Evolutionary conservation across 176 grass and related monocot species (phyloP).

Genomic region (Urochloa ruziziensis): DNA sequence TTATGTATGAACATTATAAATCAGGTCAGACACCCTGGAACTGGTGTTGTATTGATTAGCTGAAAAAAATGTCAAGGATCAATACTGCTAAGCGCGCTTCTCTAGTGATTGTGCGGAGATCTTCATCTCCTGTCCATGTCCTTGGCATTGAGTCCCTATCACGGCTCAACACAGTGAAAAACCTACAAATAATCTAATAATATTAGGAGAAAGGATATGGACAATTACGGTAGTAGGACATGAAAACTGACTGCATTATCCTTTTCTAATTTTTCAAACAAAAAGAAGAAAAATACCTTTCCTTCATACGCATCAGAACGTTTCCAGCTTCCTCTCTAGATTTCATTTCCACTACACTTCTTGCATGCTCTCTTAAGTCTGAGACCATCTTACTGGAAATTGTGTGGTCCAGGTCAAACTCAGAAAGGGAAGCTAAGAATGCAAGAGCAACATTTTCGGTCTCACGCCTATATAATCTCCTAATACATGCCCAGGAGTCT

Average conservation of each 20-base stretch:
- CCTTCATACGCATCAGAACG: conserved; percentile 83
- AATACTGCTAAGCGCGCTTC: conserved; percentile 69
- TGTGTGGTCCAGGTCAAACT: conserved; percentile 70
- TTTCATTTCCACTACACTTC: conserved; percentile 67
- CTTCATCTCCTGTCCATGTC: conserved; percentile 75
- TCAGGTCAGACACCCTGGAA: conserved; percentile 6
- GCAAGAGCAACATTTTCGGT: conserved; percentile 47
- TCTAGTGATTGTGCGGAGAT: conserved; percentile 79
- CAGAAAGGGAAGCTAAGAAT: conserved; percentile 57
- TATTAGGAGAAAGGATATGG: conserved; percentile 21
- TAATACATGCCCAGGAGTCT: conserved; percentile 69
- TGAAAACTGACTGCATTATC: not conserved
- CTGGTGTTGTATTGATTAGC: not conserved
- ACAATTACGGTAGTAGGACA: not conserved
- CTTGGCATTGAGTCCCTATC: conserved; percentile 80
- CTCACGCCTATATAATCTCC: conserved; percentile 60
- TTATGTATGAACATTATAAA: not conserved
- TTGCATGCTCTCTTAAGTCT: conserved; percentile 63
- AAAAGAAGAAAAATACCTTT: conserved; percentile 56
- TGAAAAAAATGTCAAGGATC: conserved; percentile 23
- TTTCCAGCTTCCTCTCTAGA: conserved; percentile 80
- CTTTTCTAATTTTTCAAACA: not conserved
- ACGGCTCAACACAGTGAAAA: conserved; percentile 68
- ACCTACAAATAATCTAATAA: conserved; percentile 50
- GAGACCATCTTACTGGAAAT: conserved; percentile 44